These are phyloP conservation scores for Stagonosporopsis cucurbitacearum DNA, from an alignment of 2,329 filamentous ascomycete species.

Conservation along the genomic window DNA sequence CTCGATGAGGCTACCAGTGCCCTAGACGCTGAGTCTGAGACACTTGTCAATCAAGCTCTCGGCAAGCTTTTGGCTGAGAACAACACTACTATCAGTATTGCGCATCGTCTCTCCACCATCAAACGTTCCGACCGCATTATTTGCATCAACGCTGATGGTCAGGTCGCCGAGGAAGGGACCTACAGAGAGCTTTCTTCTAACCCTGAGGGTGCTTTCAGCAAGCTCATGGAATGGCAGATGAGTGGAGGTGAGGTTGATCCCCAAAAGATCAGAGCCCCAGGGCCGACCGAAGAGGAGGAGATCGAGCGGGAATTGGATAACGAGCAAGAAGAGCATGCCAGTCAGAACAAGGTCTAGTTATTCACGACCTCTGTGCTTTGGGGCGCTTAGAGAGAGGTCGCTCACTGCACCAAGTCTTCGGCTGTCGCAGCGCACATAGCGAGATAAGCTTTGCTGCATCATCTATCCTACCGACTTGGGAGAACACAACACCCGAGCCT, in stretches of 20 bases:
- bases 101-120: slow-evolving; percentile 93
- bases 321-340: slow-evolving; percentile 47
- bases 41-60: slow-evolving; percentile 90
- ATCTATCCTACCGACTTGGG: neutral
- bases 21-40: slow-evolving; percentile 95
- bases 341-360: slow-evolving; percentile 24
- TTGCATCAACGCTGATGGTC: slow-evolving; percentile 83
- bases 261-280: slow-evolving; percentile 36
- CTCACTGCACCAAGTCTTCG: neutral
- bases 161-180: slow-evolving; percentile 87
- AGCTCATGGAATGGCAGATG: slow-evolving; percentile 99
- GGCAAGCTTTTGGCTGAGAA: slow-evolving; percentile 79
- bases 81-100: slow-evolving; percentile 97
- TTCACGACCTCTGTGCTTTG: neutral
- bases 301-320: slow-evolving; percentile 54
- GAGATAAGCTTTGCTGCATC: neutral
- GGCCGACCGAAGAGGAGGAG: slow-evolving; percentile 57
- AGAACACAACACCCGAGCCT: neutral
- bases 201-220: slow-evolving; percentile 83
- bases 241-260: slow-evolving; percentile 71
- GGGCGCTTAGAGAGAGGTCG: neutral
- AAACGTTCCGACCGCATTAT: slow-evolving; percentile 95
- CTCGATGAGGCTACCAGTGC: slow-evolving; percentile 95
- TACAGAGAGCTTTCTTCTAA: slow-evolving; percentile 78
- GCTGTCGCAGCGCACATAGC: neutral